These are phyloP conservation scores for Euphorbia lathyris DNA, from an alignment of 345 rosid species.

Conservation along the genomic window DNA sequence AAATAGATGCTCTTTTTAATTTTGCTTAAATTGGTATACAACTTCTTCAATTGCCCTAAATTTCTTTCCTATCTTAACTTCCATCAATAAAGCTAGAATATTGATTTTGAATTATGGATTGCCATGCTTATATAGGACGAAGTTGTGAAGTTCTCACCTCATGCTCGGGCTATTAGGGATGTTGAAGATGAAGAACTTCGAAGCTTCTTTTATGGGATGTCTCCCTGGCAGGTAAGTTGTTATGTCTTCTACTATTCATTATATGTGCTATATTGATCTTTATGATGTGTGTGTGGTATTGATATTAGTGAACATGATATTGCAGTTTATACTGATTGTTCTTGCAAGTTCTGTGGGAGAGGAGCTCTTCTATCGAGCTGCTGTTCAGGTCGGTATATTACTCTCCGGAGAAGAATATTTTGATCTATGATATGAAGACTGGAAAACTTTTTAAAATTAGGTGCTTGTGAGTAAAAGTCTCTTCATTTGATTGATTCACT, in stretches of 20 bases:
- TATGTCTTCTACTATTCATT: neutral
- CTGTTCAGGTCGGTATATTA: constrained; percentile 66
- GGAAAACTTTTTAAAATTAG: neutral
- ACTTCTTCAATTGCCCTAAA: no score
- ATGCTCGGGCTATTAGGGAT: constrained; percentile 94
- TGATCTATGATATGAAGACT: neutral
- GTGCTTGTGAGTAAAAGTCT: neutral
- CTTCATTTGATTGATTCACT: neutral
- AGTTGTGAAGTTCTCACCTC: constrained; percentile 91
- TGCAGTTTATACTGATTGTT: constrained; percentile 77
- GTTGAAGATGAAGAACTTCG: constrained; percentile 98
- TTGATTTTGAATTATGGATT: constrained; percentile 12
- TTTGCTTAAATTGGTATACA: constrained; percentile 1
- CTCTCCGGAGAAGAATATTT: neutral
- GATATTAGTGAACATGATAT: constrained; percentile 10
- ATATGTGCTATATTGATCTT: neutral
- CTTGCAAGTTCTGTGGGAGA: constrained; percentile 96
- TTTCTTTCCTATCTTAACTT: neutral
- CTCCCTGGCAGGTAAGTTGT: constrained; percentile 79
- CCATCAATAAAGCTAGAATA: neutral
- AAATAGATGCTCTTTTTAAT: neutral
- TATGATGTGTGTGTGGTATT: neutral
- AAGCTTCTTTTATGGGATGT: constrained; percentile 97
- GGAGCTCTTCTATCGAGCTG: constrained; percentile 97
- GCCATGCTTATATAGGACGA: constrained; percentile 66